Evolutionary conservation across 768 basidiomycete species (phyloP).

Genomic region (Candolleomyces aberdarensis): DNA sequence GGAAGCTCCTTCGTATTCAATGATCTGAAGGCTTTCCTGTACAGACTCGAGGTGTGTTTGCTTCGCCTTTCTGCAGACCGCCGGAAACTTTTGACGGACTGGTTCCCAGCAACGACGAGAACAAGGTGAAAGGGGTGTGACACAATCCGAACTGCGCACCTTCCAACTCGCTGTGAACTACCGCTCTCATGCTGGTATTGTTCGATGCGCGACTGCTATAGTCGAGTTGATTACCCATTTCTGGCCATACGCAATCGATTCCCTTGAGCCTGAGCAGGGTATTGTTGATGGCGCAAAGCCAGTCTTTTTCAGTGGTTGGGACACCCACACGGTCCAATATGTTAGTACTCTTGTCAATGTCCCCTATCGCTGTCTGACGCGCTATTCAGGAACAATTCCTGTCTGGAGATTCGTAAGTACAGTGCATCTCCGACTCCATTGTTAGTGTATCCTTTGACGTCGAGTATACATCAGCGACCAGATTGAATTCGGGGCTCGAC

Average conservation of each 20-base stretch:
- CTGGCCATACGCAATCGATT: conserved; percentile 66
- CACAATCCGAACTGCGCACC: conserved; percentile 18
- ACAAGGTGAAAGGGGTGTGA: neutral
- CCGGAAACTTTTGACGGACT: neutral
- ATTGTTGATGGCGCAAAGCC: conserved; percentile 53
- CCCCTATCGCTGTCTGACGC: too few relatives aligned
- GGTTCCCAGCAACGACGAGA: conserved; percentile 7
- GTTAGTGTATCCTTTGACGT: neutral
- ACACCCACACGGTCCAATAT: conserved; percentile 37
- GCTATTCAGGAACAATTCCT: conserved; percentile 46
- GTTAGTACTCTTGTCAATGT: conserved; percentile 5
- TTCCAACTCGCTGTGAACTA: conserved; percentile 67
- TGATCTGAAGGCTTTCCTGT: conserved; percentile 66
- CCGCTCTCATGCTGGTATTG: conserved; percentile 70
- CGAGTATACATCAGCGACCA: conserved; percentile 33
- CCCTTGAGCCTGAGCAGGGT: conserved; percentile 52
- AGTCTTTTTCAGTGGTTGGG: conserved; percentile 52
- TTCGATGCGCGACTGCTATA: conserved; percentile 63
- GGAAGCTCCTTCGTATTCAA: conserved; percentile 73
- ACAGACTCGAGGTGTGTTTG: conserved; percentile 55
- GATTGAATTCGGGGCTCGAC: conserved; percentile 61
- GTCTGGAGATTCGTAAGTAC: conserved; percentile 34
- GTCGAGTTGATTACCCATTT: conserved; percentile 60
- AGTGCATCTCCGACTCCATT: neutral
- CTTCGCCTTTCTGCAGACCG: neutral